These are phyloP conservation scores for Xerocomellus chrysenteron DNA, from an alignment of 768 basidiomycete species.

Conservation along the genomic window DNA sequence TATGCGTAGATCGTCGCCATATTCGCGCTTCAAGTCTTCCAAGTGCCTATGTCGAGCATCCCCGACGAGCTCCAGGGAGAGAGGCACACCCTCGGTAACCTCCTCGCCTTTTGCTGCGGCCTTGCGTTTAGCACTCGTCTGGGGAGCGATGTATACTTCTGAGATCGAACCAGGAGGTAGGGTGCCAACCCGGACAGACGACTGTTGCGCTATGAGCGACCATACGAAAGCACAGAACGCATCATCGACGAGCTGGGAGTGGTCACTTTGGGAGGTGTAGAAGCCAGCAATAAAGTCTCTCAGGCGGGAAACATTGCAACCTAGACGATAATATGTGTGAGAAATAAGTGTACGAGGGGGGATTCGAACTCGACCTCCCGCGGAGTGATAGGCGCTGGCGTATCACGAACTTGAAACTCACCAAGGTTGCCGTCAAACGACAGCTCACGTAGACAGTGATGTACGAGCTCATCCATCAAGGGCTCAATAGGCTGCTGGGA, in stretches of 20 bases:
- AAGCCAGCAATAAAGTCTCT: conserved; percentile 68
- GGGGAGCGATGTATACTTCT: conserved; percentile 79
- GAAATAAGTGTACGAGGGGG: conserved; percentile 32
- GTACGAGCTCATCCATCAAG: conserved; percentile 76
- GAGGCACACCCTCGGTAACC: conserved; percentile 39
- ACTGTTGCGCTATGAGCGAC: conserved; percentile 73
- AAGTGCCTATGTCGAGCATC: conserved; percentile 57
- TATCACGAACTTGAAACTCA: conserved; percentile 40
- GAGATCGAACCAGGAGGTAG: conserved; percentile 56
- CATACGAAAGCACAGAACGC: conserved; percentile 78
- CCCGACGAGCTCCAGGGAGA: conserved; percentile 51
- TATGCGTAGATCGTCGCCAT: conserved; percentile 67
- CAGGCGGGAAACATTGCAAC: conserved; percentile 71
- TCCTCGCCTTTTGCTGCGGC: conserved; percentile 57
- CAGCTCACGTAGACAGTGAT: conserved; percentile 81
- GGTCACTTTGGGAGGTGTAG: conserved; percentile 43
- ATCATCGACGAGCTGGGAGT: conserved; percentile 66
- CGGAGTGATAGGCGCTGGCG: not conserved
- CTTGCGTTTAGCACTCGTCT: conserved; percentile 64
- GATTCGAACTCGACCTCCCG: conserved; percentile 44
- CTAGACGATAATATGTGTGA: conserved; percentile 39
- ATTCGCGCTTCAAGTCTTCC: conserved; percentile 52
- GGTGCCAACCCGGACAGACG: conserved; percentile 73
- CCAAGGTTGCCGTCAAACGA: conserved; percentile 90
- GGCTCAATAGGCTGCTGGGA: not conserved